Evolutionary conservation across 768 basidiomycete genomes (phyloP), one percentile per base, ranked within the genome.

Genomic region (Cystofilobasidium ferigula): DNA sequence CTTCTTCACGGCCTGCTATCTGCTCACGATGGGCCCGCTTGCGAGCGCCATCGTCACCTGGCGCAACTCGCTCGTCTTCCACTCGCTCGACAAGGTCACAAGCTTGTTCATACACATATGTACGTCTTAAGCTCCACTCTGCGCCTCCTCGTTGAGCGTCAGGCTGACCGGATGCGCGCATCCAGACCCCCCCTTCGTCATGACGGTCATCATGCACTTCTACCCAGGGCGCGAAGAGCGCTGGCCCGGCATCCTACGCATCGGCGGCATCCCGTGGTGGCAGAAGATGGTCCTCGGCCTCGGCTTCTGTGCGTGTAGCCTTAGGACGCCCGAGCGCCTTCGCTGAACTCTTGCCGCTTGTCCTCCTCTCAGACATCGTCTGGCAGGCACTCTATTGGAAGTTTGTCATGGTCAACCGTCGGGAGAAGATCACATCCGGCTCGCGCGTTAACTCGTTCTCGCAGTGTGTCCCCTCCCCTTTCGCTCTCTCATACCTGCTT

Each of bases 51-150:
- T 98, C 57, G 89, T 97, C 71, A 97, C 94, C 13, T 99, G 95
- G 95, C 82, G 95, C 68, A 99, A 99, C 73, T 93, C 89, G 70
- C 84, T 99, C 28, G 95, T 99, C 3, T 99, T 99, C 78, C 95
- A 99, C 72, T 92, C 94, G 72, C 82, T 84, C 63, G 95, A 99
- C 76, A 98, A 98, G 76, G 71, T 97, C 73, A 97, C 89, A 22
- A 90, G 88, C 13, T 78, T 99, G 30, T 98, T 93, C 78, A 83
- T 99, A 36, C 95, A 99, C 74, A 86, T 98, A 64, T 97, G 95
- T 73, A 82, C 89, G 0, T 65, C 35, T 30, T 57, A 9, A 10
- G n/a, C 24, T n/a, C 61, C 8, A 6, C 28, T 53, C 36, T 56
- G 20, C 34, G 3, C 57, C 3, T 42, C 32, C 45, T 51, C 47